Conservation (phyloP, 2,329 filamentous ascomycete genomes). For the Thielaviopsis ethacetica region DNA sequence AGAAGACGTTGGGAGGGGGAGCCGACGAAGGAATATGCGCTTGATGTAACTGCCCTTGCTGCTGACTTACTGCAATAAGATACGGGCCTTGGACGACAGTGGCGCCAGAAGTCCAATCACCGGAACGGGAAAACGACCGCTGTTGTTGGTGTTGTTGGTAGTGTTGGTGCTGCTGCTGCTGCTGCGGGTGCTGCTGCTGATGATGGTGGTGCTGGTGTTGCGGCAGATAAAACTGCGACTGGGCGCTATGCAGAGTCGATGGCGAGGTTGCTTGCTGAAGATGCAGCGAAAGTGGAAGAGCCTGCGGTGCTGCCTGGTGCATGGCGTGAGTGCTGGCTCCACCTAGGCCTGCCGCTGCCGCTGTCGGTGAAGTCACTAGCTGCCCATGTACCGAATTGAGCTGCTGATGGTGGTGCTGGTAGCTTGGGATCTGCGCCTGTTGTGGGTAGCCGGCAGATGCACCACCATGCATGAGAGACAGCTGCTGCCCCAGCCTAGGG, state of each 20-base stretch:
- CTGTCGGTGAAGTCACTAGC: constrained; percentile 4
- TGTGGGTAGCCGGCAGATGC: not conserved
- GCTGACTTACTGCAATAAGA: constrained; percentile 1
- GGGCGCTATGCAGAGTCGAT: not conserved
- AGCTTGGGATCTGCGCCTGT: not conserved
- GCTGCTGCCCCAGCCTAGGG: not conserved
- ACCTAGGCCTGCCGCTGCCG: constrained; percentile 1
- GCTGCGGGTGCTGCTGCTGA: not conserved
- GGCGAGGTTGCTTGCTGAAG: not conserved
- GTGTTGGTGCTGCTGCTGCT: constrained; percentile 1
- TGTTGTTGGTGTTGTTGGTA: constrained; percentile 2
- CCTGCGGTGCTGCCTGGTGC: constrained; percentile 2
- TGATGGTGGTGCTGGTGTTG: constrained; percentile 4
- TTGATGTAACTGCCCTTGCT: constrained; percentile 7
- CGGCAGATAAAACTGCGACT: constrained; percentile 2
- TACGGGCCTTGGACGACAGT: constrained; percentile 8
- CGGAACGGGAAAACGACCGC: not conserved
- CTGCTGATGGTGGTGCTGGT: not conserved
- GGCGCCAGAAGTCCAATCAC: constrained; percentile 6
- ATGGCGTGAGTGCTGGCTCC: constrained; percentile 9
- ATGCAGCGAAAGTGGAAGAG: not conserved
- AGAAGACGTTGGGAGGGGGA: not conserved
- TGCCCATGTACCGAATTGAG: not conserved
- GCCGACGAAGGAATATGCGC: constrained; percentile 1
- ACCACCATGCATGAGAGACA: not conserved